Percentiles rank a stretch among this genome's conserved stretches.
Evolutionary conservation across 306 rosid species (phyloP).

Genomic region (Cicer yamashitae): DNA sequence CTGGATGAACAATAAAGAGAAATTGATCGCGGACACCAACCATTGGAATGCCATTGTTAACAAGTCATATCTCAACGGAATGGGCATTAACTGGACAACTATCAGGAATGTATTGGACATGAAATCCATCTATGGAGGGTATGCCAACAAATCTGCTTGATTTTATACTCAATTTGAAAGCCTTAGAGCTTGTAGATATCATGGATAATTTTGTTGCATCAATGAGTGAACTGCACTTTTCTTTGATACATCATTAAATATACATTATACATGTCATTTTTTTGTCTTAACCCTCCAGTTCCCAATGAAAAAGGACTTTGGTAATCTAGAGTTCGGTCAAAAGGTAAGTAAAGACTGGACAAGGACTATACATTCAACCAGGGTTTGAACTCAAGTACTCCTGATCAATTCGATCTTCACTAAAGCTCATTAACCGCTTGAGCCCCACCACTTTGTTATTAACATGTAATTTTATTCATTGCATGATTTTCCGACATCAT

Average conservation of each 20-base stretch:
- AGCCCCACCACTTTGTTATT: too few species aligned
- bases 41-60: constrained; percentile 84
- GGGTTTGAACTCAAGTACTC: too few species aligned
- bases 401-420: too few species aligned
- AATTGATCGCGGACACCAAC: constrained; percentile 72
- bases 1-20: constrained; percentile 79
- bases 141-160: constrained; percentile 48
- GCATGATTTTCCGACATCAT: constrained; percentile 14
- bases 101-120: constrained; percentile 93
- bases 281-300: too few species aligned
- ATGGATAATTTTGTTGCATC: constrained; percentile 39
- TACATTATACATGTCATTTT: not conserved
- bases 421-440: too few species aligned
- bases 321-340: too few species aligned
- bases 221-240: constrained; percentile 40
- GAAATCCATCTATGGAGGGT: constrained; percentile 98
- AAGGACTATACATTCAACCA: too few species aligned
- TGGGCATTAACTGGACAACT: constrained; percentile 90
- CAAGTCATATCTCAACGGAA: constrained; percentile 82
- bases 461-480: not conserved
- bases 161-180: constrained; percentile 33
- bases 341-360: too few species aligned
- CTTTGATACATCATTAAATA: constrained; percentile 26
- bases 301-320: too few species aligned
- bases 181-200: constrained; percentile 34